Evolutionary conservation across 2,329 filamentous ascomycete species (phyloP).

Genomic region (Chrysoporthe puriensis): DNA sequence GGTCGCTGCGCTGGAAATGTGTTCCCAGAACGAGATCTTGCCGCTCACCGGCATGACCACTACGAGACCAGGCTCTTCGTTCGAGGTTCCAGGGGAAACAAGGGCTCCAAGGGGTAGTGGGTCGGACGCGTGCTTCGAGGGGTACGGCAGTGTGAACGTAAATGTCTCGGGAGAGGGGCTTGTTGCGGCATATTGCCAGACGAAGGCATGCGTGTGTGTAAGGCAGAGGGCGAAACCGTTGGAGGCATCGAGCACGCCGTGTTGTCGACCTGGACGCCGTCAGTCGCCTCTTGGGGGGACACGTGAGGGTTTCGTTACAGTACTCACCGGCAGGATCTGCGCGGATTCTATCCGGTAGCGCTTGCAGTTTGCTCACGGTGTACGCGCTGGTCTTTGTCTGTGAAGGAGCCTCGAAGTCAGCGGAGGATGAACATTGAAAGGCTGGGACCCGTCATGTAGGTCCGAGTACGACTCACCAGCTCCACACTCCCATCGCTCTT

Average conservation of each 20-base stretch:
- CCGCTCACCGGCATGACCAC: slow-evolving; percentile 83
- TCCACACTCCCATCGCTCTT: slow-evolving; percentile 71
- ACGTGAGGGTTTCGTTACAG: slow-evolving; percentile 1
- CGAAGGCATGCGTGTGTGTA: slow-evolving; percentile 78
- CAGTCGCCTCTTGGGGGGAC: not conserved
- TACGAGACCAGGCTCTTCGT: slow-evolving; percentile 83
- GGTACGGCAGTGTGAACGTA: slow-evolving; percentile 77
- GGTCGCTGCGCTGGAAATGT: slow-evolving; percentile 84
- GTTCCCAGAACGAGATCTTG: slow-evolving; percentile 93
- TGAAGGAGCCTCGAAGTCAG: slow-evolving; percentile 33
- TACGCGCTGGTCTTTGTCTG: slow-evolving; percentile 86
- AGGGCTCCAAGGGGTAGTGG: slow-evolving; percentile 82
- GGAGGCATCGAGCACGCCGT: slow-evolving; percentile 67
- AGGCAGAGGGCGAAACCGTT: slow-evolving; percentile 78
- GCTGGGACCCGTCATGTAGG: not conserved
- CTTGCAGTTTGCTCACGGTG: slow-evolving; percentile 80
- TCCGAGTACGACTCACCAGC: slow-evolving; percentile 53
- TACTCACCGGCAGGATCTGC: slow-evolving; percentile 66
- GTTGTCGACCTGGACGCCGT: slow-evolving; percentile 58
- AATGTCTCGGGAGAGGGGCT: slow-evolving; percentile 75
- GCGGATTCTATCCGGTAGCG: slow-evolving; percentile 77
- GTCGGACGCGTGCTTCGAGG: slow-evolving; percentile 67
- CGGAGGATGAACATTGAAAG: not conserved
- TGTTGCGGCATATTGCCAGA: slow-evolving; percentile 85
- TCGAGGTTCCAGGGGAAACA: slow-evolving; percentile 76